Conservation (phyloP, 805 yeast genomes). For the Hyphopichia homilentoma region DNA sequence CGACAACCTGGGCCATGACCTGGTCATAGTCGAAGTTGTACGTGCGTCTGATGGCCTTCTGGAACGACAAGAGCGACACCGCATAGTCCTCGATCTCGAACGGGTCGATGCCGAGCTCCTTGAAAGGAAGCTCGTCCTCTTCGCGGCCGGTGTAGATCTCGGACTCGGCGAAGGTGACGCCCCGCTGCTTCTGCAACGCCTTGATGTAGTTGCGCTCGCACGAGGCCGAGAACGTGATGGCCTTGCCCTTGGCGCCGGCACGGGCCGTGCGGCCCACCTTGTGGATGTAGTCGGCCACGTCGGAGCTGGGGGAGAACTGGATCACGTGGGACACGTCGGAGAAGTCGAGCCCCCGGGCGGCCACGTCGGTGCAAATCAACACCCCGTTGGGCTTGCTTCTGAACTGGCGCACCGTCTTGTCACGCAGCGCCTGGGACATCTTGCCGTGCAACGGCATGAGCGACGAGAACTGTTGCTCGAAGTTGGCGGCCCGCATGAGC, state of each 20-base stretch:
- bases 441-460: conserved; percentile 62
- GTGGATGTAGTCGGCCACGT: conserved; percentile 79
- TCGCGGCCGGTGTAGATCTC: conserved; percentile 36
- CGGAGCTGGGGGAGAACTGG: conserved; percentile 76
- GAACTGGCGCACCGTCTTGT: conserved; percentile 52
- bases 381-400: conserved; percentile 47
- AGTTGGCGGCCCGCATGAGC: too few species aligned
- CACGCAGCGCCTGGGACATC: conserved; percentile 66
- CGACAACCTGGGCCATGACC: conserved; percentile 27
- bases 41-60: conserved; percentile 18
- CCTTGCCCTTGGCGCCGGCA: conserved; percentile 77
- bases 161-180: conserved; percentile 49
- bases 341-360: conserved; percentile 96
- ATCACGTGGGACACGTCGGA: conserved; percentile 81
- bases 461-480: conserved; percentile 15
- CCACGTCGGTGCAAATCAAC: conserved; percentile 85
- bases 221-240: conserved; percentile 55
- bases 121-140: conserved; percentile 21
- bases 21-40: conserved; percentile 19
- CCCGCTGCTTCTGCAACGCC: conserved; percentile 45
- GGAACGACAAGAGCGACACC: conserved; percentile 23
- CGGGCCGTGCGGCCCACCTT: conserved; percentile 96
- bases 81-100: conserved; percentile 22
- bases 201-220: conserved; percentile 55
- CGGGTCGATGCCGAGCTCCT: conserved; percentile 13